These are phyloP conservation scores for Chaetomium tenue DNA, from an alignment of 495 filamentous ascomycete species.

Conservation along the genomic window DNA sequence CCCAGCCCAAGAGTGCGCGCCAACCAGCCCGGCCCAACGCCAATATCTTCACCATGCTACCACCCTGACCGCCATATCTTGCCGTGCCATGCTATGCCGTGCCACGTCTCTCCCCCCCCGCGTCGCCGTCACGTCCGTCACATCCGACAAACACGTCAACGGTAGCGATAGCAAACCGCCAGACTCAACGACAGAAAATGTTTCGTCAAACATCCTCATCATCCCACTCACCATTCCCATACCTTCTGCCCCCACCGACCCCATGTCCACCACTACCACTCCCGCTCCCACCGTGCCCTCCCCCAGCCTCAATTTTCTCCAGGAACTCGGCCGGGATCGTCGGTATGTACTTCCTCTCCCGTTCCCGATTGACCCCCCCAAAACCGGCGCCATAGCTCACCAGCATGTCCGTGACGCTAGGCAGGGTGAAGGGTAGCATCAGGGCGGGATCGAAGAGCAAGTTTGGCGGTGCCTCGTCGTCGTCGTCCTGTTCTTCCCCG, in stretches of 20 bases:
- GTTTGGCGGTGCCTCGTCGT: slow-evolving; percentile 62
- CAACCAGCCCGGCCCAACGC: neutral
- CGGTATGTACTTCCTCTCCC: slow-evolving; percentile 94
- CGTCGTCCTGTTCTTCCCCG: slow-evolving; percentile 43
- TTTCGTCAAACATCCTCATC: slow-evolving; percentile 24
- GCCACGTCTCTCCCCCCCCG: neutral
- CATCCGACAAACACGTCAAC: neutral
- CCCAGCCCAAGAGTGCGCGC: neutral
- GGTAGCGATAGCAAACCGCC: neutral
- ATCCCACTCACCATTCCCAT: slow-evolving; percentile 52
- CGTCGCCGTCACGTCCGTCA: neutral
- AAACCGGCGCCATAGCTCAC: slow-evolving; percentile 93
- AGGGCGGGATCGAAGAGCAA: slow-evolving; percentile 83
- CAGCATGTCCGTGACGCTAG: slow-evolving; percentile 96
- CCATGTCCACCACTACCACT: slow-evolving; percentile 32
- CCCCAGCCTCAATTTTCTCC: slow-evolving; percentile 71
- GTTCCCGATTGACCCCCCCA: slow-evolving; percentile 85
- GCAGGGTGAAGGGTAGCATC: slow-evolving; percentile 91
- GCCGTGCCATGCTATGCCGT: no score
- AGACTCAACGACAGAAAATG: neutral
- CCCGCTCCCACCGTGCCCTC: slow-evolving; percentile 42
- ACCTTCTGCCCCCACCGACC: slow-evolving; percentile 35
- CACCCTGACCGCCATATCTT: no score
- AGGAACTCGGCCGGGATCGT: slow-evolving; percentile 93
- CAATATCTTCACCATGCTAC: neutral